Conservation (phyloP, 2,329 filamentous ascomycete species). For the Penicillium aurantiogriseum region DNA sequence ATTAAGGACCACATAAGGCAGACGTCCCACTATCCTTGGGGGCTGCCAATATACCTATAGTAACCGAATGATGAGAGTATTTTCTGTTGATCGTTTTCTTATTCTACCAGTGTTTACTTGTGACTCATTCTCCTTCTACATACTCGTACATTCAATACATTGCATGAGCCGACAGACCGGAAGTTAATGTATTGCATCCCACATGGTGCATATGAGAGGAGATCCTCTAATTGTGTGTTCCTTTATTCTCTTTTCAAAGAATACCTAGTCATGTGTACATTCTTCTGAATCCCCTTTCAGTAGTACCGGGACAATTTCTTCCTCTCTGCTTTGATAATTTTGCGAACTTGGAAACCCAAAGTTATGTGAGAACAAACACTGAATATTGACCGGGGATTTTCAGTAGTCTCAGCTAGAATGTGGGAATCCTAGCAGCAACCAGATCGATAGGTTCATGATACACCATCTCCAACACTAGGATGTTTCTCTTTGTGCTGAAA, state of each 20-base stretch:
- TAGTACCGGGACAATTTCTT: too few relatives aligned
- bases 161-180: not conserved
- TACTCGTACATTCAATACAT: not conserved
- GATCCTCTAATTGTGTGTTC: too few relatives aligned
- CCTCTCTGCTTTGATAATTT: not conserved
- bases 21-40: conserved; percentile 7
- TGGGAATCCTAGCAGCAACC: not conserved
- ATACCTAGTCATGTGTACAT: not conserved
- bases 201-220: too few relatives aligned
- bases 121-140: not conserved
- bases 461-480: not conserved
- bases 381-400: too few relatives aligned
- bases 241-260: not conserved
- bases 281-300: not conserved
- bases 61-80: not conserved
- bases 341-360: not conserved
- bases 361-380: not conserved
- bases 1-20: conserved; percentile 4
- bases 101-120: not conserved
- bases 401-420: not conserved
- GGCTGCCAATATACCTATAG: not conserved
- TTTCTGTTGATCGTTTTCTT: not conserved
- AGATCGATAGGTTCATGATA: not conserved
- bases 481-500: not conserved
- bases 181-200: not conserved